These are phyloP conservation scores for Hanseniaspora sp. DNA, from an alignment of 1,139 yeast genomes.

Conservation along the genomic window DNA sequence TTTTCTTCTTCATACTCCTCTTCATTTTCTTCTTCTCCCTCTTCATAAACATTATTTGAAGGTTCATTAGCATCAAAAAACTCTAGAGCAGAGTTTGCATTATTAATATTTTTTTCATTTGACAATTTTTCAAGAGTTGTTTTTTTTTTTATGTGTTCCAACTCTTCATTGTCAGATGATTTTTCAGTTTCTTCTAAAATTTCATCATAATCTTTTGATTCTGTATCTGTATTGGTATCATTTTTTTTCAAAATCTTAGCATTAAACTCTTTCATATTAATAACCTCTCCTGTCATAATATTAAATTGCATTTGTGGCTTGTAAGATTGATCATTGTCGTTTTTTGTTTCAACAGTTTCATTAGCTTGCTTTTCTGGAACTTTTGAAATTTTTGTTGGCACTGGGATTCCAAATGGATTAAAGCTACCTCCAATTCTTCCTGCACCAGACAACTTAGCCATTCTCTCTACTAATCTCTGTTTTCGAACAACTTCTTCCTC, in stretches of 20 bases:
- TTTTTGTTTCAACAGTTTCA: not conserved
- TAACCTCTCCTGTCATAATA: slow-evolving; percentile 12
- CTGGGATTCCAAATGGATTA: slow-evolving; percentile 40
- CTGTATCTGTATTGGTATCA: not conserved
- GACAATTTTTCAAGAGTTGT: not conserved
- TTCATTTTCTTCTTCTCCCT: no score
- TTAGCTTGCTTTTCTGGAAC: slow-evolving; percentile 24
- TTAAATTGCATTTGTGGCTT: slow-evolving; percentile 9
- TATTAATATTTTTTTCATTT: slow-evolving; percentile 2
- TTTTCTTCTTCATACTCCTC: no score
- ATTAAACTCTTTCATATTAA: slow-evolving; percentile 6
- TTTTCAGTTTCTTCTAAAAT: slow-evolving; percentile 18
- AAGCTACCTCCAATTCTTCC: slow-evolving; percentile 72
- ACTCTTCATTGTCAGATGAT: slow-evolving; percentile 18
- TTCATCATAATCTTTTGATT: not conserved
- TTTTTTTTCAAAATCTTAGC: not conserved
- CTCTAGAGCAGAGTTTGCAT: slow-evolving; percentile 16
- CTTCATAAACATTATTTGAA: no score
- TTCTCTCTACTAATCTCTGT: slow-evolving; percentile 73
- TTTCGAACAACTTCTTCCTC: slow-evolving; percentile 75
- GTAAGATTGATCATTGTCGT: not conserved
- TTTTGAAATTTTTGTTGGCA: slow-evolving; percentile 29
- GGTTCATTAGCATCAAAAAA: no score
- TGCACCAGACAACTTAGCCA: slow-evolving; percentile 92
- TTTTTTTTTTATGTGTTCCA: not conserved